A percentile compares a stretch with the other conserved stretches of the same genome.
phyloP scores from a whole-genome alignment of 495 filamentous ascomycete species.

The Neurospora sp. region DNA sequence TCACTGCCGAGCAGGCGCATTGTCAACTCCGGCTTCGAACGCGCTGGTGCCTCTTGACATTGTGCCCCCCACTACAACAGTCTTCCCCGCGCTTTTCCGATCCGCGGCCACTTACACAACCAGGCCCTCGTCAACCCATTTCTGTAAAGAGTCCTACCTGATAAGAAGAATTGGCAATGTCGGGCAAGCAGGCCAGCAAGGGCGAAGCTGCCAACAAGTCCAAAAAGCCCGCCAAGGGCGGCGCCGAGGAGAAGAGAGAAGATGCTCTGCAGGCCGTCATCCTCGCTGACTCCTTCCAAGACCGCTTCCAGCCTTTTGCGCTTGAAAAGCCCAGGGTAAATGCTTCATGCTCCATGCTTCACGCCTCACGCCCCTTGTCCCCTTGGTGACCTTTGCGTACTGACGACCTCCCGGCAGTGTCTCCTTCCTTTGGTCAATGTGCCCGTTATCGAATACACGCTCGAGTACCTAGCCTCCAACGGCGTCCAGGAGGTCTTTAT shows the following conservation, averaged over 20 bases:
- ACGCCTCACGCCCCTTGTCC: background rate
- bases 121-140: background rate
- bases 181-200: conserved; percentile 35
- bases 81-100: background rate
- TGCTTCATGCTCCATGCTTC: conserved; percentile 1
- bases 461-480: conserved; percentile 90
- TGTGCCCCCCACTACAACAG: background rate
- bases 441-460: conserved; percentile 92
- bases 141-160: background rate
- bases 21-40: background rate
- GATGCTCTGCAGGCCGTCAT: conserved; percentile 85
- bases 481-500: conserved; percentile 87
- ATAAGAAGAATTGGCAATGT: conserved; percentile 22
- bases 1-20: background rate
- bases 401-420: conserved; percentile 47
- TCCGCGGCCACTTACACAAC: background rate
- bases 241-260: conserved; percentile 59
- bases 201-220: conserved; percentile 31
- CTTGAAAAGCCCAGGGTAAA: conserved; percentile 78
- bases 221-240: conserved; percentile 45
- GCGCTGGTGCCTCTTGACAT: background rate
- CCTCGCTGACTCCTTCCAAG: conserved; percentile 89
- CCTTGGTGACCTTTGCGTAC: background rate
- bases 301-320: conserved; percentile 80
- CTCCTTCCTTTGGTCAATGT: conserved; percentile 88